Percentiles rank a stretch among this genome's conserved stretches.
Conservation (phyloP, 2,329 filamentous ascomycete genomes). For the Lojkania enalia region DNA sequence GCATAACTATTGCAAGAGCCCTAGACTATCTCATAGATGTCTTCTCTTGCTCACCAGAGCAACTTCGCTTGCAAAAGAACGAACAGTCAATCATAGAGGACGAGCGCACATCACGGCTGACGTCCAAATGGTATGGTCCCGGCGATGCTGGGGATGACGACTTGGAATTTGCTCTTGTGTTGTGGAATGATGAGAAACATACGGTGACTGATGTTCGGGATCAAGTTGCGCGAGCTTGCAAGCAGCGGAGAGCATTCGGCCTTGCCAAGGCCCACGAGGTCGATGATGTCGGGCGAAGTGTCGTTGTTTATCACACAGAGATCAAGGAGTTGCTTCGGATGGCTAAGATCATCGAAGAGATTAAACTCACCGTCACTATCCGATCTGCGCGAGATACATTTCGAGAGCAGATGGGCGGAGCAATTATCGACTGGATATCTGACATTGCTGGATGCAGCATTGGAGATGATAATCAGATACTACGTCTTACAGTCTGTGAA, state of each 20-base stretch:
- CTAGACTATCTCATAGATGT: constrained; percentile 98
- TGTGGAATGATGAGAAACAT: constrained; percentile 99
- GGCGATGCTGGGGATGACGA: constrained; percentile 65
- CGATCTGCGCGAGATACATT: constrained; percentile 93
- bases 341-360: constrained; percentile 87
- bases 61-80: constrained; percentile 83
- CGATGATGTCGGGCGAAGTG: constrained; percentile 82
- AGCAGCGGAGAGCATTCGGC: constrained; percentile 69
- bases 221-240: constrained; percentile 88
- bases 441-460: constrained; percentile 91
- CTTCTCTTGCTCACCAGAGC: constrained; percentile 95
- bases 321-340: constrained; percentile 74
- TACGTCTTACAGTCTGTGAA: constrained; percentile 84
- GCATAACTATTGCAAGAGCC: constrained; percentile 80
- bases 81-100: constrained; percentile 79
- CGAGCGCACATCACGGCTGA: constrained; percentile 77
- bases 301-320: constrained; percentile 75
- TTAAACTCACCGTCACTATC: constrained; percentile 94
- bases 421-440: constrained; percentile 92
- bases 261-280: constrained; percentile 80
- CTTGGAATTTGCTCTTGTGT: constrained; percentile 77
- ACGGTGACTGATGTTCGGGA: constrained; percentile 88
- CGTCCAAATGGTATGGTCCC: constrained; percentile 68
- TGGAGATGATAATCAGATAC: constrained; percentile 74
- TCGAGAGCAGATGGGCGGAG: constrained; percentile 97